These are phyloP conservation scores for Aspergillus fijiensis DNA, from an alignment of 2,329 filamentous ascomycete species.

Conservation along the genomic window DNA sequence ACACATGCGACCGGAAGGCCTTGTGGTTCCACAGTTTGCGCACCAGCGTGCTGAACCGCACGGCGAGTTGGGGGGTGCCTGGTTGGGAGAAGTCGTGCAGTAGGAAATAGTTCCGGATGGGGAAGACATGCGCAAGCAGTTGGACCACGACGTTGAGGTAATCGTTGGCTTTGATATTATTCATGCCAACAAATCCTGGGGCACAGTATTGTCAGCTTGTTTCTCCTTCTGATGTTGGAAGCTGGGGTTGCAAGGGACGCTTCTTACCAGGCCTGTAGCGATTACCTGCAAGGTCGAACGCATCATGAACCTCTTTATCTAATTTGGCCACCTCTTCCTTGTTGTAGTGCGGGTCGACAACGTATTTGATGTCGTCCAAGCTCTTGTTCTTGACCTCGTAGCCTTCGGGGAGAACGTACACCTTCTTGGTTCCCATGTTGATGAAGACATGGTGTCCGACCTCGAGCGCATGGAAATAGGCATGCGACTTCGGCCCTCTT, in stretches of 20 bases:
- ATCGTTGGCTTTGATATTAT: constrained; percentile 99
- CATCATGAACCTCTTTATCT: constrained; percentile 61
- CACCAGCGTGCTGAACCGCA: constrained; percentile 83
- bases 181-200: constrained; percentile 90
- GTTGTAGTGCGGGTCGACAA: constrained; percentile 85
- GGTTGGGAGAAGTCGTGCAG: constrained; percentile 71
- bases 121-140: constrained; percentile 82
- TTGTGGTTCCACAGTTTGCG: constrained; percentile 98
- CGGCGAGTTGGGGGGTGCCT: constrained; percentile 72
- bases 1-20: constrained; percentile 95
- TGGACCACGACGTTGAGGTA: constrained; percentile 96
- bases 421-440: constrained; percentile 71
- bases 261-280: constrained; percentile 73
- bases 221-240: background rate
- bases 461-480: constrained; percentile 96
- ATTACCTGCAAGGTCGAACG: constrained; percentile 77
- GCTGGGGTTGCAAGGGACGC: background rate
- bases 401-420: constrained; percentile 73
- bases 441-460: constrained; percentile 96
- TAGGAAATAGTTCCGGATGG: constrained; percentile 87
- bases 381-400: constrained; percentile 96
- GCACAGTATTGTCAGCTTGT: background rate
- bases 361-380: constrained; percentile 96
- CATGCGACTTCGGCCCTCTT: constrained; percentile 87
- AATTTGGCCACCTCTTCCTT: constrained; percentile 76